phyloP scores from a whole-genome alignment of 352 stramenopile species.

The Phytophthora meadii region DNA sequence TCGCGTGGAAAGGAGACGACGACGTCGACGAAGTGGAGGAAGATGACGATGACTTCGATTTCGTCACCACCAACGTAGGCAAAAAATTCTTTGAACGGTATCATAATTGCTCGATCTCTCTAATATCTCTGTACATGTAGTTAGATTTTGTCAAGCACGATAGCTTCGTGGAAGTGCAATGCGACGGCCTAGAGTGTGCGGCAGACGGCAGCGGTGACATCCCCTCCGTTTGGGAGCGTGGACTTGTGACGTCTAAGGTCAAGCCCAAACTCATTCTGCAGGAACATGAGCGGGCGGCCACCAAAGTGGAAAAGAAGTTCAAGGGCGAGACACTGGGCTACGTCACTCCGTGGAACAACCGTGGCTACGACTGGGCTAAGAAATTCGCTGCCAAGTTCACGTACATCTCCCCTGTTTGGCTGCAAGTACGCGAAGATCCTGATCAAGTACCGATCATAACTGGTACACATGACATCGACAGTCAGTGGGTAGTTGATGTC shows the following conservation, averaged over 20 bases:
- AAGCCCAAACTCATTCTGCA: constrained; percentile 58
- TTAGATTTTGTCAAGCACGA: constrained; percentile 34
- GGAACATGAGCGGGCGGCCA: constrained; percentile 37
- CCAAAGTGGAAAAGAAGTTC: constrained; percentile 45
- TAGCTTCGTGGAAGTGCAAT: constrained; percentile 44
- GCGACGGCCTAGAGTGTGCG: constrained; percentile 42
- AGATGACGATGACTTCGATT: constrained; percentile 43
- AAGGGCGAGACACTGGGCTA: constrained; percentile 71
- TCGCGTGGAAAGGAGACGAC: constrained; percentile 29
- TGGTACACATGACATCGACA: constrained; percentile 76
- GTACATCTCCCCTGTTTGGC: constrained; percentile 83
- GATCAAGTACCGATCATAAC: constrained; percentile 64
- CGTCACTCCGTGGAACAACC: constrained; percentile 84
- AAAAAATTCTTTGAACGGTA: background rate
- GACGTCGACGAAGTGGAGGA: constrained; percentile 40
- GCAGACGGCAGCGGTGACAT: constrained; percentile 12
- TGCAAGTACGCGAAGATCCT: constrained; percentile 72
- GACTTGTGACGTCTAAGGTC: constrained; percentile 60
- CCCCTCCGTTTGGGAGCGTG: constrained; percentile 49
- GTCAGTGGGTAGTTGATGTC: constrained; percentile 58
- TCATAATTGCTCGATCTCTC: background rate
- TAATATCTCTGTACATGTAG: constrained; percentile 15
- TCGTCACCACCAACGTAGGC: constrained; percentile 40
- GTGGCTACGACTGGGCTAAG: constrained; percentile 78
- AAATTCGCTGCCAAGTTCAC: constrained; percentile 77